Base-by-base conservation (phyloP, 805 yeast species). In the Scheffersomyces coipomensis region DNA sequence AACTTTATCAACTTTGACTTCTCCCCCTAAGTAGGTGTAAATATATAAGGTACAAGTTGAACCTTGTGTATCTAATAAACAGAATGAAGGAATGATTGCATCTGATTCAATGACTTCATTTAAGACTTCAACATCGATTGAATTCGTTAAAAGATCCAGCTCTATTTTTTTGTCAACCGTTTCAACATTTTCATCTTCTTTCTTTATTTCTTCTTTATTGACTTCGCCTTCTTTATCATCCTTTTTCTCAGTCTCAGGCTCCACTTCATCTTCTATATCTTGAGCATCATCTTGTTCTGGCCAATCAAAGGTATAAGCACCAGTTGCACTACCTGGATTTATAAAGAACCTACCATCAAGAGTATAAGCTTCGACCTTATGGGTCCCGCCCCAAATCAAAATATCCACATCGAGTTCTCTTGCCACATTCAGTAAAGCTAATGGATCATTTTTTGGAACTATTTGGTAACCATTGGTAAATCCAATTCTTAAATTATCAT, bases 251-350 rank as follows among this genome's bases (percentile, higher is more conserved):
- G 61, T 66, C 9, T 42, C 48, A 6, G 60, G 64, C 4, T 57
- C 71, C 18, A 35, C 50, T n/a, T 48, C 51, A 18, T 44, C 53
- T 2, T 56, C 63, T 3, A 57, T 66, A 3, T 73, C 71, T 2
- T 75, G 82, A 1, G 55, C 63, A 15, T 75, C 79, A 2, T 71
- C 74, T 5, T 68, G 72, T 42, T 81, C 81, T 64, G 81, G 79
- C 52, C 81, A 83, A 35, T 60, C 64, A 23, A 85, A 75, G 31
- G 76, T 75, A 48, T 76, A 79, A 0, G 97, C 97, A 19, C 99
- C 99, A 0, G 97, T 90, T 30, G 95, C 95, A 56, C 95, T 85
- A 0, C 99, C 99, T 0, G 99, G 98, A 58, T 88, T 91, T n/a
- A 93, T 76, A 55, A 93, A 93, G 59, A 90, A 88, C 62, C 87